Conservation (phyloP, 768 basidiomycete species). For the Trametes coccinea region DNA sequence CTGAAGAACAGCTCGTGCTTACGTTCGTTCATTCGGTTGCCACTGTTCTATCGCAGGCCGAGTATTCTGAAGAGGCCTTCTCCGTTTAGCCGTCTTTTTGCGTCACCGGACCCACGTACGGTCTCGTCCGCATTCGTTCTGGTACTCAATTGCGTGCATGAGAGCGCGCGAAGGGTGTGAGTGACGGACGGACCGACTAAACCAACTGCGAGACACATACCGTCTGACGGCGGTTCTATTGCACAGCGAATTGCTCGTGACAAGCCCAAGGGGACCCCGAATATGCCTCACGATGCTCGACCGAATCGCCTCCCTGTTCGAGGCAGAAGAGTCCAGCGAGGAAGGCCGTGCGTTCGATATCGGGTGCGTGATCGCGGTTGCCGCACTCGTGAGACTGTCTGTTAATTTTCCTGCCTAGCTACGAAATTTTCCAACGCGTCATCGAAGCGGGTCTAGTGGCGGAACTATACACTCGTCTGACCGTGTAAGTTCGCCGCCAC, state of each 20-base stretch:
- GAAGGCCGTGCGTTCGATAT: constrained; percentile 73
- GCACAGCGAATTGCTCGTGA: constrained; percentile 52
- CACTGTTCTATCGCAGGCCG: neutral
- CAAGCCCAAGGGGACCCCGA: constrained; percentile 56
- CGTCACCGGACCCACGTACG: constrained; percentile 63
- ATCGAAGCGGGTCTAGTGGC: constrained; percentile 61
- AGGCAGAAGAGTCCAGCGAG: constrained; percentile 63
- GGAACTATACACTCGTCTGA: constrained; percentile 58
- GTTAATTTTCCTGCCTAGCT: constrained; percentile 41
- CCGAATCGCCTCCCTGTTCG: constrained; percentile 67
- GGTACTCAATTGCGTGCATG: constrained; percentile 69
- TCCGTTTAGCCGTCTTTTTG: constrained; percentile 45
- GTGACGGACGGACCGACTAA: constrained; percentile 27
- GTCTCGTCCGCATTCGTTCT: constrained; percentile 66
- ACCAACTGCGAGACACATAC: constrained; percentile 3
- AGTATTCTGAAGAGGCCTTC: neutral
- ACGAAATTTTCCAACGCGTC: constrained; percentile 61
- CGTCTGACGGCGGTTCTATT: neutral
- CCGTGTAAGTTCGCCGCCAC: constrained; percentile 48
- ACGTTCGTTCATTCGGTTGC: constrained; percentile 50
- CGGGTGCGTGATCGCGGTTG: constrained; percentile 47
- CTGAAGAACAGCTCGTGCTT: constrained; percentile 73
- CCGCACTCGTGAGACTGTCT: constrained; percentile 1
- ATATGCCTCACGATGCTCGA: constrained; percentile 72
- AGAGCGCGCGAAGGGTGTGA: constrained; percentile 56